phyloP scores from a whole-genome alignment of 306 rosid species.

The Casuarina cunninghamiana region DNA sequence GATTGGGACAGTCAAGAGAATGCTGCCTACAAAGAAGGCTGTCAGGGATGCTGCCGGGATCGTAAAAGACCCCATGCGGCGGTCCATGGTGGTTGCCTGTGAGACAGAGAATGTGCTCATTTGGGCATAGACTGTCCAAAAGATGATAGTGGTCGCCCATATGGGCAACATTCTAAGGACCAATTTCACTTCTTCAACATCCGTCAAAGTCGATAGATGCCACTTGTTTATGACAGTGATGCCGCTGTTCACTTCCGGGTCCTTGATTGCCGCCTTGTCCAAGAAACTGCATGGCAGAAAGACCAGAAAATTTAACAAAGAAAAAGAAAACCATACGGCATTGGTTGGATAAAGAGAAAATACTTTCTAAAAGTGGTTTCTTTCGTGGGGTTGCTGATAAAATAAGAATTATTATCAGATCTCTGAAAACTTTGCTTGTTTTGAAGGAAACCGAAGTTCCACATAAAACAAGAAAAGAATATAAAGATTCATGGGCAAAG shows the following conservation, averaged over 20 bases:
- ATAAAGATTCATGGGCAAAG: too few relatives aligned
- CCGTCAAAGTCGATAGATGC: constrained; percentile 65
- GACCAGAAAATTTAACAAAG: neutral
- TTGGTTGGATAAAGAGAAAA: neutral
- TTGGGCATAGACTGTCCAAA: constrained; percentile 84
- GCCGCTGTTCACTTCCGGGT: neutral
- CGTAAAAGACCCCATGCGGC: constrained; percentile 63
- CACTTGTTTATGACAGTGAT: constrained; percentile 43
- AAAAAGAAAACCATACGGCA: neutral
- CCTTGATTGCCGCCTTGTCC: constrained; percentile 78
- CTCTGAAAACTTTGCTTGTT: too few relatives aligned
- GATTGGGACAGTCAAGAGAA: constrained; percentile 67
- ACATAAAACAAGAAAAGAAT: too few relatives aligned
- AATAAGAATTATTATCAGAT: too few relatives aligned
- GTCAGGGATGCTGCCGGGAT: constrained; percentile 82
- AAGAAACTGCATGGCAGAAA: constrained; percentile 50
- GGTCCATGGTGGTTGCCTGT: constrained; percentile 84
- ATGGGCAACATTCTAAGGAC: constrained; percentile 74
- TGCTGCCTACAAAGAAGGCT: constrained; percentile 72
- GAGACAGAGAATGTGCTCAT: constrained; percentile 89
- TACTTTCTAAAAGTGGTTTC: too few relatives aligned
- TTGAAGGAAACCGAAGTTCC: too few relatives aligned
- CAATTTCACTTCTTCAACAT: constrained; percentile 79
- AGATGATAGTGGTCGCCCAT: constrained; percentile 88
- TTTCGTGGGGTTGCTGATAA: too few relatives aligned